Evolutionary conservation across 1,284 basidiomycete genomes (phyloP).

Genomic region (Puccinia triticina): DNA sequence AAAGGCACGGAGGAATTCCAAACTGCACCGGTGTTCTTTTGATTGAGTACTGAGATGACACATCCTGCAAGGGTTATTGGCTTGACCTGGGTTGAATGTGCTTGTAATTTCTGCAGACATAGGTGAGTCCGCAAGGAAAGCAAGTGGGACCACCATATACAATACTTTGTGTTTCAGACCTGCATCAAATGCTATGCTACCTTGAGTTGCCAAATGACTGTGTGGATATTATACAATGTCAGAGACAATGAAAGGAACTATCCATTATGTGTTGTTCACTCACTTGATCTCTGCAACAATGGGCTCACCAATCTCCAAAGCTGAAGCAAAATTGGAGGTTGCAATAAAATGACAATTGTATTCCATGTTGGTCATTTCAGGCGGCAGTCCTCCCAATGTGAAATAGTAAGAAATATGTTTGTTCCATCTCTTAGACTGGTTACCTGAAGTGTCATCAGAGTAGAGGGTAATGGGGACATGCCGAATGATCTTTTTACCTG

Average conservation of each 20-base stretch:
- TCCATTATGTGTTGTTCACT: too few relatives aligned
- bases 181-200: slow-evolving; percentile 2
- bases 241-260: too few relatives aligned
- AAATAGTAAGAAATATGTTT: too few relatives aligned
- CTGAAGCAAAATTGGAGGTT: too few relatives aligned
- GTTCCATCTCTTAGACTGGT: too few relatives aligned
- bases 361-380: too few relatives aligned
- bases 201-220: slow-evolving; percentile 7
- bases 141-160: background rate
- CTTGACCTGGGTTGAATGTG: background rate
- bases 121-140: slow-evolving; percentile 2
- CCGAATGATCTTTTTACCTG: slow-evolving; percentile 27
- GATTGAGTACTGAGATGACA: background rate
- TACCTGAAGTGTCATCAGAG: slow-evolving; percentile 64
- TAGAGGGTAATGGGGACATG: slow-evolving; percentile 62
- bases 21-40: background rate
- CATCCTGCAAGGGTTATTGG: background rate
- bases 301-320: too few relatives aligned
- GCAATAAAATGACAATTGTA: too few relatives aligned
- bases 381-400: too few relatives aligned
- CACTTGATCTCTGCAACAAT: too few relatives aligned
- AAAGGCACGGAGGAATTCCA: background rate
- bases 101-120: too few relatives aligned
- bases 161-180: background rate
- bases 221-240: too few relatives aligned